phyloP scores from a whole-genome alignment of 768 basidiomycete genomes.

The Suillus brevipes region DNA sequence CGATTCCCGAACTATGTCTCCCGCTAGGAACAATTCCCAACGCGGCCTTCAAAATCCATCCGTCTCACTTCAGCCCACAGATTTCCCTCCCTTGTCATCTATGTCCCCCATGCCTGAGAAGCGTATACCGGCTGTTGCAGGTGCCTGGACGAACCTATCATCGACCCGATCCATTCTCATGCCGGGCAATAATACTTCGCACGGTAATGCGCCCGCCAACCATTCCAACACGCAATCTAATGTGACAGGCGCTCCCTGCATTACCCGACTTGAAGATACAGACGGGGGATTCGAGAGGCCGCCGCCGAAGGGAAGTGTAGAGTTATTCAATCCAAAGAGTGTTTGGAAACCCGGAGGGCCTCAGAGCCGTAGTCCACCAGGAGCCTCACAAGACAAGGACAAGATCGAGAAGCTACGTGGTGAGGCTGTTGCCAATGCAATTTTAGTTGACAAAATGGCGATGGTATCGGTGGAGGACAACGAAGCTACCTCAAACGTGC shows the following conservation, averaged over 20 bases:
- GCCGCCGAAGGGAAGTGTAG: constrained; percentile 44
- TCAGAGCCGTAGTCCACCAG: constrained; percentile 17
- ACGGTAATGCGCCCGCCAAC: constrained; percentile 38
- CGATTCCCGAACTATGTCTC: constrained; percentile 46
- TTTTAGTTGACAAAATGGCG: constrained; percentile 39
- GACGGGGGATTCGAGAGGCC: constrained; percentile 51
- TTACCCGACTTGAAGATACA: constrained; percentile 41
- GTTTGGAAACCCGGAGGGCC: constrained; percentile 22
- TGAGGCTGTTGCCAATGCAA: constrained; percentile 36
- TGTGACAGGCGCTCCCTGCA: constrained; percentile 11
- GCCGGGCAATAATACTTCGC: constrained; percentile 34
- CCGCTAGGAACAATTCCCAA: constrained; percentile 37
- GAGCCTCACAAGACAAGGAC: constrained; percentile 23
- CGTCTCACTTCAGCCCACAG: constrained; percentile 51
- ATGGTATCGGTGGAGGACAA: constrained; percentile 37
- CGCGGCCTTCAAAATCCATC: constrained; percentile 37
- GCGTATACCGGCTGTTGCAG: constrained; percentile 52
- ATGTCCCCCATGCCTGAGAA: constrained; percentile 46
- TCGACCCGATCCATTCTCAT: constrained; percentile 52
- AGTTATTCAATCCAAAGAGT: constrained; percentile 39
- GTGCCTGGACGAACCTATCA: constrained; percentile 71
- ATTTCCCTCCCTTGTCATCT: constrained; percentile 70
- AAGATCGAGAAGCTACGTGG: constrained; percentile 36
- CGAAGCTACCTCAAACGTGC: constrained; percentile 14
- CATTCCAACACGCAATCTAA: constrained; percentile 32